Percentiles rank a stretch among this genome's conserved stretches.
Conservation (phyloP, 164 flowering plant genomes). For the Vitis riparia region DNA sequence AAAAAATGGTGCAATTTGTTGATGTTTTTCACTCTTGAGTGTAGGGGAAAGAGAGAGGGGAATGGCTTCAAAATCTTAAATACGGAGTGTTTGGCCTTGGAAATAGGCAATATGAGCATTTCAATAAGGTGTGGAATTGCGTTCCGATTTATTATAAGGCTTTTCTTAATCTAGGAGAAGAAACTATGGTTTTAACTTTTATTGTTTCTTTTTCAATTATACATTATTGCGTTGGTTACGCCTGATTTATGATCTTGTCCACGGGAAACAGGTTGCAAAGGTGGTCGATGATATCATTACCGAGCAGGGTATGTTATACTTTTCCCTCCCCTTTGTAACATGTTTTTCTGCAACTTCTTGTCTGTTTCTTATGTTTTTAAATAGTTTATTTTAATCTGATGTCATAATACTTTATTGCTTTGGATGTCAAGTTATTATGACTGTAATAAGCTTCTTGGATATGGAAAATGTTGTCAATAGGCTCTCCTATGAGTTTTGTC, state of each 20-base stretch:
- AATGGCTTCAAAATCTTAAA: slow-evolving; percentile 59
- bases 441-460: not conserved
- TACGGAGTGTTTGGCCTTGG: slow-evolving; percentile 93
- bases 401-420: not conserved
- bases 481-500: too few species aligned
- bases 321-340: not conserved
- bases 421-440: not conserved
- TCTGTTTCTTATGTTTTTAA: not conserved
- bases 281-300: slow-evolving; percentile 69
- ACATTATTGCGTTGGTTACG: not conserved
- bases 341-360: not conserved
- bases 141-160: not conserved
- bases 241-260: slow-evolving; percentile 4
- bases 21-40: not conserved
- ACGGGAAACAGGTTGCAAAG: slow-evolving; percentile 61
- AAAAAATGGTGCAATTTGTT: not conserved
- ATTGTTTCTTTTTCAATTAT: not conserved
- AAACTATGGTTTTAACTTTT: not conserved
- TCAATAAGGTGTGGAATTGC: slow-evolving; percentile 68
- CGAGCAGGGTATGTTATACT: slow-evolving; percentile 61
- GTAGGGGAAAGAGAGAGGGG: slow-evolving; percentile 69
- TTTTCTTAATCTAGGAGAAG: not conserved
- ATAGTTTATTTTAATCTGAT: not conserved
- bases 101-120: slow-evolving; percentile 95
- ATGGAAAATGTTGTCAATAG: too few species aligned